Percentiles rank a stretch among this genome's conserved stretches.
Conservation (phyloP, 176 grass and related monocot genomes). For the Paspalum notatum region DNA sequence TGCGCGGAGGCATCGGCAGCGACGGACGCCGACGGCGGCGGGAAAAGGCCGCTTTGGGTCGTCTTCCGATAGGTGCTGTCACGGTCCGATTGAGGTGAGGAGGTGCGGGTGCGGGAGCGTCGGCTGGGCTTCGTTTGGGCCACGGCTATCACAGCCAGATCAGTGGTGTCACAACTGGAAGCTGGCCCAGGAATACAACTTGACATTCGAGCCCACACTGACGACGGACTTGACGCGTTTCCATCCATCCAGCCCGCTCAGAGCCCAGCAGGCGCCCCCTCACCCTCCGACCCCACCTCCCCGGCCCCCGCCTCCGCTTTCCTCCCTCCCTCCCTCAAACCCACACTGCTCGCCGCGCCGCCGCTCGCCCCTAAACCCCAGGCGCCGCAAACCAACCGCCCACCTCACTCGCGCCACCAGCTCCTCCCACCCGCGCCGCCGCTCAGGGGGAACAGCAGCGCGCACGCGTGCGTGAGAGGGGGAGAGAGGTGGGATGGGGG, state of each 20-base stretch:
- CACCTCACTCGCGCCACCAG: background rate
- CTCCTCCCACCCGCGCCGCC: background rate
- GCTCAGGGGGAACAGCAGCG: background rate
- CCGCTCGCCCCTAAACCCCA: conserved; percentile 46
- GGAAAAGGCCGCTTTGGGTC: background rate
- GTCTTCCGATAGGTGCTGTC: background rate
- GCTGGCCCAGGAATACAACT: background rate
- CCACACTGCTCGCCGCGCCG: conserved; percentile 41
- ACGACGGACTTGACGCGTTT: background rate
- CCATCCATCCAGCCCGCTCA: background rate
- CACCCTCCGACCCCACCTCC: background rate
- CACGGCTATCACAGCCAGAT: no score
- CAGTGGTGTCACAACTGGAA: background rate
- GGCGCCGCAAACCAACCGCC: conserved; percentile 1
- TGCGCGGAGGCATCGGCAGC: background rate
- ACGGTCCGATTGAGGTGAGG: background rate
- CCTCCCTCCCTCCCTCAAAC: background rate
- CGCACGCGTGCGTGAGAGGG: conserved; percentile 5
- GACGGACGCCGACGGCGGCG: background rate
- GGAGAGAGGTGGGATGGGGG: conserved; percentile 47
- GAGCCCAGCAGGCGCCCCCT: background rate
- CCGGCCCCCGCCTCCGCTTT: background rate
- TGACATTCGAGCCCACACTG: background rate
- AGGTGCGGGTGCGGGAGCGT: background rate
- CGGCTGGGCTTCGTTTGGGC: background rate